Base-by-base conservation (phyloP, 73 alveolate genomes). In the Paramecium biaurelia region DNA sequence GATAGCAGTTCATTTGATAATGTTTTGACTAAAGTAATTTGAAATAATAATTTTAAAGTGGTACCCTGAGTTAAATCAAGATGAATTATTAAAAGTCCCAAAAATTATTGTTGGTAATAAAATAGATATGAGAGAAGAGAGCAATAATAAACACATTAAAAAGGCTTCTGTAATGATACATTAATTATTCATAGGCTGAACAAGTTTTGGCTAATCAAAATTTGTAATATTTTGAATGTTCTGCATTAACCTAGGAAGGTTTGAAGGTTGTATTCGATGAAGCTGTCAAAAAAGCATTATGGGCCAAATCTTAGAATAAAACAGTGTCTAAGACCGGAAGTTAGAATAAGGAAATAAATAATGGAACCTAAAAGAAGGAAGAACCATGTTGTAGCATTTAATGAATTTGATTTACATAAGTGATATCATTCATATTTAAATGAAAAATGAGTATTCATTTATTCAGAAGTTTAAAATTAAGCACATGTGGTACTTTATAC, bases 91-190 rank as follows among this genome's bases (percentile, higher is more conserved):
- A 38, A 92, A 57, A 21, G 95, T 92, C 30, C 96, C 98, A 12
- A 88, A 92, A 34, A 84, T 93, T 2, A 49, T 95, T 43, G 97
- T 95, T 6, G 98, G 98, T 10, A 95, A 96, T 59, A 95, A 95
- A 70, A 43, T 88, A 21, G 98, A 95, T 74, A 42, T 94, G 95
- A 92, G 95, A 70, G 76, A 59, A 9, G 53, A 63, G 12, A 72
- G 47, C 7, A 34, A 89, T 32, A 43, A 15, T 11, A 82, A 57
- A 9, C 94, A 76, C 24, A 89, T 89, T 20, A 70, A 57, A 57
- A 35, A 67, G 34, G 85, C 35, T 30, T 58, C 89, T 8, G 94
- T 89, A 70, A 70, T 47, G 3, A 43, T 32, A n/a, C 26, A 70
- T 42, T 89, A 5, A 12, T n/a, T 70, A 38, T 37, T 35, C 3